Evolutionary conservation across 2,329 filamentous ascomycete genomes (phyloP), one percentile per base, ranked within the genome.

Genomic region (Apiospora hydei): DNA sequence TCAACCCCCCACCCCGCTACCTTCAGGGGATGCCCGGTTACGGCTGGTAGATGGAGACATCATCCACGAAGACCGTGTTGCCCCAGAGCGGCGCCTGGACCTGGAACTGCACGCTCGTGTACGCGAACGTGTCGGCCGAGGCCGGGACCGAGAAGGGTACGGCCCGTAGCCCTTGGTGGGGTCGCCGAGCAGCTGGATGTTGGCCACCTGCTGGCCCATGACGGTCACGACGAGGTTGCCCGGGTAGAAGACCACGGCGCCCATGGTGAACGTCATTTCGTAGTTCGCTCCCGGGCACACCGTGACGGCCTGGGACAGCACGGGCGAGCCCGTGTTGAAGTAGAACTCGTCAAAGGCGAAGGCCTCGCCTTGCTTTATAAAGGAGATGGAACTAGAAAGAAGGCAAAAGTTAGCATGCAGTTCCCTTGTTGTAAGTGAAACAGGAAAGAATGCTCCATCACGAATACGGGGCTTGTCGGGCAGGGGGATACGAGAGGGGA

Each of bases 241-340:
- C 1, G 38, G 18, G 26, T 21, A 26, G 13, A 18, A 4, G 26
- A 34, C 14, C 44, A 18, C 21, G 26, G 26, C 8, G 67, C 44
- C 8, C 44, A 69, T 49, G 43, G 21, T 51, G 46, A 69, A 69
- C 8, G 67, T 69, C 5, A 69, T 16, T 44, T 69, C 67, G 46
- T 69, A 69, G 24, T 30, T 34, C 16, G 47, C 44, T 14, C 67
- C 67, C 26, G 67, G 67, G 46, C 67, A 69, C 1, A 69, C 47
- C n/a, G 44, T 51, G 16, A 69, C 26, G 26, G 26, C 21, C 8
- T 49, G 46, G 46, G 46, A 49, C 46, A 49, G 46, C 18, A 49
- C 46, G 66, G 24, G 41, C 41, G 1, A 2, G 14, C 13, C 41
- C 21, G 18, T 10, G 21, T 21, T 46, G 44, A 38, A 14, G 38